These are phyloP conservation scores for Collybiopsis luxurians DNA, from an alignment of 768 basidiomycete species.

Conservation along the genomic window DNA sequence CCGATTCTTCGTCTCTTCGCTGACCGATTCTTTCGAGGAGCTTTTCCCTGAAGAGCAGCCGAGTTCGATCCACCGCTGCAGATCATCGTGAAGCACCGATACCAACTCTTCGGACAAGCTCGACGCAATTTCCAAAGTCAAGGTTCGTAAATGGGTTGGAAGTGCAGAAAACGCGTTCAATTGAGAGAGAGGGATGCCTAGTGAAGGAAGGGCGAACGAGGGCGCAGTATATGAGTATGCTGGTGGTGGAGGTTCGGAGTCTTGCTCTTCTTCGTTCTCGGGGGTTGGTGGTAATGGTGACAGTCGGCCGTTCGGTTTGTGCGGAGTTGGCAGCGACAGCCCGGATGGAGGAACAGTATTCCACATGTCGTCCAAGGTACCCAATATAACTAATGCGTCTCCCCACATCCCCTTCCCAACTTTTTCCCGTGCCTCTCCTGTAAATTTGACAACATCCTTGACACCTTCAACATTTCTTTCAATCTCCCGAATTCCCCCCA, in stretches of 20 bases:
- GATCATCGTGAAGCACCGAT: constrained; percentile 63
- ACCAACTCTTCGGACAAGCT: constrained; percentile 79
- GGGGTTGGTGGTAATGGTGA: constrained; percentile 34
- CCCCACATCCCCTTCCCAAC: constrained; percentile 89
- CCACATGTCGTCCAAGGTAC: constrained; percentile 65
- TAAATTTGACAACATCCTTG: constrained; percentile 73
- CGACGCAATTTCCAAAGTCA: constrained; percentile 73
- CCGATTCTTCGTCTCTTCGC: constrained; percentile 56
- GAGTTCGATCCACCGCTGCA: constrained; percentile 50
- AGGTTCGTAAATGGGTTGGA: constrained; percentile 64
- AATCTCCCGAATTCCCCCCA: constrained; percentile 59
- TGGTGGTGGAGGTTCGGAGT: constrained; percentile 10
- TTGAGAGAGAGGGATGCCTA: constrained; percentile 59
- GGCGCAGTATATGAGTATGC: constrained; percentile 8
- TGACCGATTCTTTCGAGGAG: constrained; percentile 21
- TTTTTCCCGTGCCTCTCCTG: constrained; percentile 63
- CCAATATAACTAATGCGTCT: constrained; percentile 75
- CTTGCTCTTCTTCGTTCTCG: constrained; percentile 29
- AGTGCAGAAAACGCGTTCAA: constrained; percentile 73
- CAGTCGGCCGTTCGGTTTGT: constrained; percentile 15
- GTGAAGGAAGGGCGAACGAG: constrained; percentile 17
- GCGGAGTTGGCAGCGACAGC: constrained; percentile 4
- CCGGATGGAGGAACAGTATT: constrained; percentile 18
- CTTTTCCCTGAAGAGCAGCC: constrained; percentile 14
- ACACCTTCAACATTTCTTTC: constrained; percentile 62